Base-by-base conservation (phyloP, 2,329 filamentous ascomycete genomes). In the Colletotrichum sp. region DNA sequence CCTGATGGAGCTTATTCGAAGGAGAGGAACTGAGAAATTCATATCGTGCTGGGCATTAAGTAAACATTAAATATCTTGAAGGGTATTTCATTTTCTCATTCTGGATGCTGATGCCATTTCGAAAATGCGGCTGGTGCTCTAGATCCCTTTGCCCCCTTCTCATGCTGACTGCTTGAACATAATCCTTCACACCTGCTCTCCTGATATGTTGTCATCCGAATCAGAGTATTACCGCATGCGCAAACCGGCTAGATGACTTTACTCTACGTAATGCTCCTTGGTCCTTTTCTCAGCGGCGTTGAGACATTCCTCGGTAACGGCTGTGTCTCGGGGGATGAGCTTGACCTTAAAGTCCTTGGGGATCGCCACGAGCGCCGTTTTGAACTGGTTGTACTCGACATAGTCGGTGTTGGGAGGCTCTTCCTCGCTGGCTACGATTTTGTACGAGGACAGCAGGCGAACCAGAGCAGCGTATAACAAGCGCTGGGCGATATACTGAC, bases 261-360 rank as follows among this genome's bases (percentile, higher is more conserved):
- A 52, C 2, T 52, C 44, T 8, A 52, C 44, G 44, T 52, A 52
- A 13, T 52, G 44, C 44, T 52, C n/a, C 10, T 21, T 52, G n/a
- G 44, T 52, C 1, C n/a, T 13, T 24, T 52, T 52, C 44, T 21
- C 44, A 1, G 44, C 44, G 44, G 44, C 44, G 1, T 13, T 13
- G 44, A 52, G 44, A 8, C 44, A 52, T 13, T 52, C 44, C n/a
- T 21, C 44, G 4, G 44, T 52, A 13, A 52, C 12, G n/a, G n/a
- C 44, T 52, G 44, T 52, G 44, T 52, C 44, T 24, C 44, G n/a
- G 12, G 44, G 44, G 77, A 83, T 85, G 72, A 92, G 88, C 1
- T 90, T 88, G 63, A 91, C 86, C 83, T 92, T 92, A 83, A 93
- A 93, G 2, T 89, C 89, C 83, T 91, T 92, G 0, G 92, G 91